phyloP scores from a whole-genome alignment of 176 grass and related monocot species.

The Aegilops umbellulata region DNA sequence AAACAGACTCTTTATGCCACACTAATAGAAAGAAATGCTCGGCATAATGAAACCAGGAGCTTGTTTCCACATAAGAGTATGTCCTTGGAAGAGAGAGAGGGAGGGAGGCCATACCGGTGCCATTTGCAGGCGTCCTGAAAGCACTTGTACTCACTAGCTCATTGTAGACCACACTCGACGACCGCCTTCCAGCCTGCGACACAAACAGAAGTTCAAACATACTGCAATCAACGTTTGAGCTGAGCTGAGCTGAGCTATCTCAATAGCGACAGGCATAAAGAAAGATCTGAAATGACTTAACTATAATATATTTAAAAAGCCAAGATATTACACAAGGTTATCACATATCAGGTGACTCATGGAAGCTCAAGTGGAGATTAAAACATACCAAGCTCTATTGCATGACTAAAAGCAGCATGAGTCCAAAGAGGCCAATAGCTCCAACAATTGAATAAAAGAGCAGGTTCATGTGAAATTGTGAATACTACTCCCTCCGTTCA shows the following conservation, averaged over 20 bases:
- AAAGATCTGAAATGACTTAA: too few relatives aligned
- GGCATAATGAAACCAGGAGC: not conserved
- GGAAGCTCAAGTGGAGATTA: conserved; percentile 32
- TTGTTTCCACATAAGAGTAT: not conserved
- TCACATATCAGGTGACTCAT: not conserved
- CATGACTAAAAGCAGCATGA: conserved; percentile 92
- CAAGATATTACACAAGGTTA: too few relatives aligned
- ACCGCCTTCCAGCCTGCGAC: conserved; percentile 22
- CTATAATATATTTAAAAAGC: too few relatives aligned
- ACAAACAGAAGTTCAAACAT: not conserved
- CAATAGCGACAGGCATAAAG: not conserved
- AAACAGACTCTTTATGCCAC: not conserved
- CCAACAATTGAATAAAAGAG: conserved; percentile 92
- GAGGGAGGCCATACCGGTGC: not conserved
- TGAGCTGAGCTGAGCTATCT: not conserved
- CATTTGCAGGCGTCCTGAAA: not conserved
- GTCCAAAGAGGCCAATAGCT: conserved; percentile 88
- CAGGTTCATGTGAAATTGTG: conserved; percentile 60
- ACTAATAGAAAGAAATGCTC: not conserved
- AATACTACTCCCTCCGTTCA: conserved; percentile 33
- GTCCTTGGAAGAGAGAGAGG: not conserved
- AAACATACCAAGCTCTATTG: conserved; percentile 65
- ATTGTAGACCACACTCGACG: conserved; percentile 3
- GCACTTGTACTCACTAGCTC: conserved; percentile 1
- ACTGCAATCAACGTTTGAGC: not conserved